phyloP scores from a whole-genome alignment of 169 alveolate genomes.

The Cryptosporidium bovis region DNA sequence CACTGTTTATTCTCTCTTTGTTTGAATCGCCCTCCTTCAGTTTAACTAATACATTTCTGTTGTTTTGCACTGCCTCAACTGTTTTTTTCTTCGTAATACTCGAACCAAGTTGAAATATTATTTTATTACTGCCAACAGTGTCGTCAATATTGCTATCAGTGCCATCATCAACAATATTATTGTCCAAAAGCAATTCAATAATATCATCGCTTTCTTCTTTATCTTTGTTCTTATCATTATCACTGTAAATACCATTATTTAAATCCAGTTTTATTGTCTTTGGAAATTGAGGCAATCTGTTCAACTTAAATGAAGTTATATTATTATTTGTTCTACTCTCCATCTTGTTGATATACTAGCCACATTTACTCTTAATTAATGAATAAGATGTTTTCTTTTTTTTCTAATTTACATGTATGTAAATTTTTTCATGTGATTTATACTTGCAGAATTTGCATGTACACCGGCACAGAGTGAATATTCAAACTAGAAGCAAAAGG shows the following conservation, averaged over 20 bases:
- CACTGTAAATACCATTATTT: not conserved
- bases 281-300: conserved; percentile 41
- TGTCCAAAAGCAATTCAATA: not conserved
- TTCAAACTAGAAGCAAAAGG: no score
- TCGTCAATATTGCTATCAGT: not conserved
- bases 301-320: conserved; percentile 9
- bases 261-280: conserved; percentile 28
- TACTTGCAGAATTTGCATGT: no score
- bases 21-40: not conserved
- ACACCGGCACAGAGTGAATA: no score
- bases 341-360: not conserved
- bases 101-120: conserved; percentile 51
- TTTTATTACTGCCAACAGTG: no score
- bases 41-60: not conserved
- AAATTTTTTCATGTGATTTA: no score
- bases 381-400: no score
- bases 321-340: not conserved
- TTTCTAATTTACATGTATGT: no score
- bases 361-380: no score
- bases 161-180: not conserved
- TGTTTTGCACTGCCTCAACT: conserved; percentile 15
- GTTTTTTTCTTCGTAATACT: conserved; percentile 32
- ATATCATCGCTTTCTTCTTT: conserved; percentile 2
- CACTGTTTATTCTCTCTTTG: no score
- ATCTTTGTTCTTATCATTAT: not conserved